phyloP scores from a whole-genome alignment of 441 rosid species.

The Euphorbia schlechtendalii region DNA sequence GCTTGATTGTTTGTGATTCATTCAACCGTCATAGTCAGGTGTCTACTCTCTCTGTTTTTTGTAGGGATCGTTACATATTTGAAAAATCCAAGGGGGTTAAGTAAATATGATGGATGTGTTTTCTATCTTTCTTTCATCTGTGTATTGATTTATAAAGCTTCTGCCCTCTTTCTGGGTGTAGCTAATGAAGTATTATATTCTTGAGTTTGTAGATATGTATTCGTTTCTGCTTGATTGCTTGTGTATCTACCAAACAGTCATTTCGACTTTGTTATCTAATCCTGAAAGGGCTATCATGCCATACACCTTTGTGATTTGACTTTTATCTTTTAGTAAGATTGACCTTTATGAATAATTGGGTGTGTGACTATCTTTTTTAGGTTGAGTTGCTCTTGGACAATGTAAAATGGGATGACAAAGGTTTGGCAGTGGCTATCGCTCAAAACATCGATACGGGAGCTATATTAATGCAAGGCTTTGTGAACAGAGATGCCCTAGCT shows the following conservation, averaged over 20 bases:
- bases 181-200: background rate
- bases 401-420: slow-evolving; percentile 87
- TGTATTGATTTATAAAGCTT: slow-evolving; percentile 30
- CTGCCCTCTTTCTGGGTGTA: slow-evolving; percentile 37
- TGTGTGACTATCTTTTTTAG: slow-evolving; percentile 35
- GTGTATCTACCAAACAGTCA: too few relatives aligned
- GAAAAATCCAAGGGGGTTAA: slow-evolving; percentile 23
- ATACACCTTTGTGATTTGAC: too few relatives aligned
- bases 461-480: slow-evolving; percentile 70
- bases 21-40: slow-evolving; percentile 25
- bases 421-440: slow-evolving; percentile 88
- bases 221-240: too few relatives aligned
- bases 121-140: slow-evolving; percentile 11
- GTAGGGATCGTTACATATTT: slow-evolving; percentile 35
- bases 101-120: slow-evolving; percentile 18
- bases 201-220: background rate
- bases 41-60: slow-evolving; percentile 18
- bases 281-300: too few relatives aligned
- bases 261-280: too few relatives aligned
- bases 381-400: slow-evolving; percentile 55
- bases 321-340: too few relatives aligned
- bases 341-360: background rate
- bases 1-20: background rate
- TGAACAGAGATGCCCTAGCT: slow-evolving; percentile 65
- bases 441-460: slow-evolving; percentile 91